phyloP scores from a whole-genome alignment of 306 rosid genomes.

The barrel medic (Medicago truncatula) region DNA sequence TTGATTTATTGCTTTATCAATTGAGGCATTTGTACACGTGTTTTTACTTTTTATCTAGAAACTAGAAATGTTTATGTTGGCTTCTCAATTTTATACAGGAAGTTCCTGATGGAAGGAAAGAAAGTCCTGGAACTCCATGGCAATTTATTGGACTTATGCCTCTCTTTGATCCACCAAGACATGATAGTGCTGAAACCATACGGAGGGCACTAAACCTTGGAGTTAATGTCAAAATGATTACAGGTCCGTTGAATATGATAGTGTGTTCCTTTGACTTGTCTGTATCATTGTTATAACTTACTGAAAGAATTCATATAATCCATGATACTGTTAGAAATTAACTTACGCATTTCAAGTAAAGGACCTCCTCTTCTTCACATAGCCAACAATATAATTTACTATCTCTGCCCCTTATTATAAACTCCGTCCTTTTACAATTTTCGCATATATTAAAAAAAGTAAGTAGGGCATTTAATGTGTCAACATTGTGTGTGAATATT shows the following conservation, averaged over 20 bases:
- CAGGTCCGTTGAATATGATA: conserved; percentile 58
- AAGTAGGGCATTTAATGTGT: not conserved
- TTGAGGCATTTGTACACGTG: not conserved
- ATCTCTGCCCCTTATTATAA: too few species aligned
- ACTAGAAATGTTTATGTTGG: conserved; percentile 18
- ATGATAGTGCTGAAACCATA: conserved; percentile 98
- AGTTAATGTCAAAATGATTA: conserved; percentile 98
- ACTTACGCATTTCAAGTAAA: too few species aligned
- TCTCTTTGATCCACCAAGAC: conserved; percentile 98
- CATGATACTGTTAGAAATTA: not conserved
- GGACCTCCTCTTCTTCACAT: too few species aligned
- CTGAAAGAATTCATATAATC: conserved; percentile 1
- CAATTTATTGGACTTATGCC: conserved; percentile 94
- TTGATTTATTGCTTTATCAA: conserved; percentile 33
- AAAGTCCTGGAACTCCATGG: conserved; percentile 96
- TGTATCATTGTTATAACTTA: conserved; percentile 7
- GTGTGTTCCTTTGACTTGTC: conserved; percentile 31
- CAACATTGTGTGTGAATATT: not conserved
- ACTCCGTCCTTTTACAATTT: too few species aligned
- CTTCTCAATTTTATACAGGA: conserved; percentile 62
- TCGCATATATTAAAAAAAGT: too few species aligned
- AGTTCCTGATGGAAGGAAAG: conserved; percentile 93
- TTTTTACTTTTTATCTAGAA: conserved; percentile 26
- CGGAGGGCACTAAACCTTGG: conserved; percentile 96
- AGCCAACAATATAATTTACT: too few species aligned